Percentiles rank a stretch among this genome's conserved stretches.
phyloP scores from a whole-genome alignment of 495 filamentous ascomycete genomes.

The Talaromyces liani region DNA sequence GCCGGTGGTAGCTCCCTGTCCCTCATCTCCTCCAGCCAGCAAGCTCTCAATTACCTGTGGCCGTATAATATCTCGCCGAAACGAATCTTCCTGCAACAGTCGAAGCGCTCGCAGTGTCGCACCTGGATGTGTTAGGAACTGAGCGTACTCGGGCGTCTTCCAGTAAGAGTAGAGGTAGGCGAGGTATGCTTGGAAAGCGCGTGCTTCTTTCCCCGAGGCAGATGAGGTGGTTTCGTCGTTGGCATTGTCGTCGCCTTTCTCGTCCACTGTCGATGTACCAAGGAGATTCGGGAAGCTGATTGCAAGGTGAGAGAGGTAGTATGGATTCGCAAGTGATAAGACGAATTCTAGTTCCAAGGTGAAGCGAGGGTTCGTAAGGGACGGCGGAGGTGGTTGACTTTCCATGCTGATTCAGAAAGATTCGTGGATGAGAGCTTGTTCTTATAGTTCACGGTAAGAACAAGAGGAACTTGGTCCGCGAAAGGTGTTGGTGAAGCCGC shows the following conservation, averaged over 20 bases:
- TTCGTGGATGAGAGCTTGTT: neutral
- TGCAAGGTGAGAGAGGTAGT: conserved; percentile 78
- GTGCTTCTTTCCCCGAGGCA: conserved; percentile 47
- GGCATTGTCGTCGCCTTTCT: conserved; percentile 25
- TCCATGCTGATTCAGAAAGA: neutral
- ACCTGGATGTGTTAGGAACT: conserved; percentile 73
- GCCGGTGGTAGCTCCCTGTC: conserved; percentile 13
- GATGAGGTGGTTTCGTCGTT: conserved; percentile 13
- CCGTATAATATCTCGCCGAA: conserved; percentile 73
- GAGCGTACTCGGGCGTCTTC: conserved; percentile 71
- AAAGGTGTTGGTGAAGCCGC: neutral
- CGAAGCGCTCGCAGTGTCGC: conserved; percentile 77
- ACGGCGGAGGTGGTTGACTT: conserved; percentile 26
- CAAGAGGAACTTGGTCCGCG: neutral
- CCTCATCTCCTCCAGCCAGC: conserved; percentile 40
- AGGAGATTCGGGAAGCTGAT: conserved; percentile 47
- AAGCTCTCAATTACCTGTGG: conserved; percentile 62
- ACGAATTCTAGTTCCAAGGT: conserved; percentile 60
- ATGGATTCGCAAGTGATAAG: conserved; percentile 75
- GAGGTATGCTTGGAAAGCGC: conserved; percentile 73
- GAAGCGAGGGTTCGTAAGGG: conserved; percentile 35
- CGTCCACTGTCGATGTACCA: conserved; percentile 28
- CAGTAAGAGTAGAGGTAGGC: conserved; percentile 78
- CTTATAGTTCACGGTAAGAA: neutral
- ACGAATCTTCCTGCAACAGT: conserved; percentile 73